Conservation (phyloP, 2,329 filamentous ascomycete species). For the Cytospora mali region DNA sequence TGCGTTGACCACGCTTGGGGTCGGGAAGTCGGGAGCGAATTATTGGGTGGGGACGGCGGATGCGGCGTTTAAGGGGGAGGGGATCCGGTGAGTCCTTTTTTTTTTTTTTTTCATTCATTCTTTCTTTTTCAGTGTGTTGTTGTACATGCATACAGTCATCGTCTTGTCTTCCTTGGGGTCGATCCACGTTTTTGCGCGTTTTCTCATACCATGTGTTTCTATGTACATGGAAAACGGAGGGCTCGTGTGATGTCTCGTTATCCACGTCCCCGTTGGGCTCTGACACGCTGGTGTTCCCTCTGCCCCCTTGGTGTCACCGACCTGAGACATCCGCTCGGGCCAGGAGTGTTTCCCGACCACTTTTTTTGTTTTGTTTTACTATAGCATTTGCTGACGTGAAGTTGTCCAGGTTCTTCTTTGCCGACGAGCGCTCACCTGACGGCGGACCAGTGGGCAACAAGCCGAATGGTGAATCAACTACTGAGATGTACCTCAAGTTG, state of each 20-base stretch:
- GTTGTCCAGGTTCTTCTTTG: slow-evolving; percentile 26
- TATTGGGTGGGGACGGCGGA: slow-evolving; percentile 25
- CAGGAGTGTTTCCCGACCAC: background rate
- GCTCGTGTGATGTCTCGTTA: background rate
- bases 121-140: background rate
- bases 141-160: too few species aligned
- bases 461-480: slow-evolving; percentile 15
- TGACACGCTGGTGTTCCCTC: too few species aligned
- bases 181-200: background rate
- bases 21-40: slow-evolving; percentile 22
- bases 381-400: slow-evolving; percentile 2
- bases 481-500: slow-evolving; percentile 14
- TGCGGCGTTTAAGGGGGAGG: slow-evolving; percentile 21
- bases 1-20: slow-evolving; percentile 15
- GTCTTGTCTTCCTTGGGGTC: too few species aligned
- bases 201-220: background rate
- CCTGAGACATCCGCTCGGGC: too few species aligned
- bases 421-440: slow-evolving; percentile 27
- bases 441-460: slow-evolving; percentile 16
- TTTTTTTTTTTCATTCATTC: background rate
- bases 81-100: slow-evolving; percentile 24
- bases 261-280: background rate
- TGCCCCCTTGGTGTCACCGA: background rate
- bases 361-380: too few species aligned
- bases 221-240: background rate